Percentiles rank a stretch among this genome's conserved stretches.
Conservation (phyloP, 306 rosid species). For the Sechiopsis laciniata region DNA sequence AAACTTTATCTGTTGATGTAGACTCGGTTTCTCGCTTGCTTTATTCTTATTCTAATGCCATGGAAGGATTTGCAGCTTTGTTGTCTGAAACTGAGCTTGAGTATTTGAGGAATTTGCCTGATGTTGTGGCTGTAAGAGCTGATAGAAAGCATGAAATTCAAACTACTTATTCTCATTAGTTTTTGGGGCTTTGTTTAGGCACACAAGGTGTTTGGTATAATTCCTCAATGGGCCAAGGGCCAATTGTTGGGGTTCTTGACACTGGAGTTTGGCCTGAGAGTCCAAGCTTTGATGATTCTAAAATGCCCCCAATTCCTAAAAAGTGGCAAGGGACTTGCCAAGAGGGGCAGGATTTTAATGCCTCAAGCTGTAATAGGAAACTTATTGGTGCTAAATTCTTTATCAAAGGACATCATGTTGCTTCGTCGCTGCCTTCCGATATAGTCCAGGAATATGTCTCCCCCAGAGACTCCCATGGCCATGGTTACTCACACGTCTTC, state of each 20-base stretch:
- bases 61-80: constrained; percentile 88
- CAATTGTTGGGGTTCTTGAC: constrained; percentile 79
- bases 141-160: constrained; percentile 51
- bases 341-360: constrained; percentile 58
- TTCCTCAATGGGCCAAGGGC: constrained; percentile 59
- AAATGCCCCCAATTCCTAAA: constrained; percentile 68
- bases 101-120: constrained; percentile 48
- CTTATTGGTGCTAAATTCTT: constrained; percentile 92
- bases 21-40: constrained; percentile 69
- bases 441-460: constrained; percentile 53
- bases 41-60: constrained; percentile 71
- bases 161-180: constrained; percentile 80
- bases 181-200: constrained; percentile 56
- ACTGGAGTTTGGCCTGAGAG: constrained; percentile 95
- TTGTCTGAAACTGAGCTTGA: constrained; percentile 55
- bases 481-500: constrained; percentile 86
- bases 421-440: constrained; percentile 36
- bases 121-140: constrained; percentile 60
- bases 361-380: constrained; percentile 65
- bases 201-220: constrained; percentile 56
- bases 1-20: constrained; percentile 40
- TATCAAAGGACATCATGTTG: constrained; percentile 63
- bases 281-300: constrained; percentile 67
- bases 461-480: constrained; percentile 79
- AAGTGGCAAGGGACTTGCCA: constrained; percentile 85